Base-by-base conservation (phyloP, 495 filamentous ascomycete species). In the Xylaria castorea region DNA sequence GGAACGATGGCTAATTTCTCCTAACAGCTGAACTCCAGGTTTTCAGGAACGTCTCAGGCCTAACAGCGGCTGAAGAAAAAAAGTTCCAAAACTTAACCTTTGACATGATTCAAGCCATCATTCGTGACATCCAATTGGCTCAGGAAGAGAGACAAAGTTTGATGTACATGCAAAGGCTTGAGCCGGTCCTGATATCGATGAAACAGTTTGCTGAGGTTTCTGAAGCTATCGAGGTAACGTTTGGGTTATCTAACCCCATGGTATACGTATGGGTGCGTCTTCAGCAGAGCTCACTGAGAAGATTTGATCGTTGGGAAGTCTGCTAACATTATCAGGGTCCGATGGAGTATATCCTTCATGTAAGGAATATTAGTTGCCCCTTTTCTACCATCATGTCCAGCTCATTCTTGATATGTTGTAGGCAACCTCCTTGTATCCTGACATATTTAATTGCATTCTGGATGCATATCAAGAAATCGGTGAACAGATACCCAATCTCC, bases 401-500 rank as follows among this genome's bases (percentile, higher is more conserved):
- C 57, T 61, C 32, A 38, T 38, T n/a, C 16, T 14, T 61, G 1
- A 40, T 61, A 32, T 61, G 20, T 16, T 61, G 16, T n/a, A 63
- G 77, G 79, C 30, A 80, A 79, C 64, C 74, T 85, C 27, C n/a
- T 42, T n/a, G 8, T 16, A 63, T 44, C 6, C 38, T 44, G 76
- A 84, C 38, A 78, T 78, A 32, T 80, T 83, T 32, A 78, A 82
- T 60, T 75, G 66, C 20, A 60, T 86, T 5, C 66, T 86, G 5
- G 77, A 82, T 65, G 83, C 84, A n/a, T 84, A 85, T 75, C 66
- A 81, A 61, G 73, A 80, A 27, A 76, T 87, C 70, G 83, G 81
- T 8, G 79, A 85, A 74, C 73, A 75, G 11, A 71, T 87, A 14
- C 80, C 84, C 3, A 62, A 80, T 6, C 71, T 85, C 5, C 25